Base-by-base conservation (phyloP, 164 flowering plant genomes). In the Liquidambar formosana region DNA sequence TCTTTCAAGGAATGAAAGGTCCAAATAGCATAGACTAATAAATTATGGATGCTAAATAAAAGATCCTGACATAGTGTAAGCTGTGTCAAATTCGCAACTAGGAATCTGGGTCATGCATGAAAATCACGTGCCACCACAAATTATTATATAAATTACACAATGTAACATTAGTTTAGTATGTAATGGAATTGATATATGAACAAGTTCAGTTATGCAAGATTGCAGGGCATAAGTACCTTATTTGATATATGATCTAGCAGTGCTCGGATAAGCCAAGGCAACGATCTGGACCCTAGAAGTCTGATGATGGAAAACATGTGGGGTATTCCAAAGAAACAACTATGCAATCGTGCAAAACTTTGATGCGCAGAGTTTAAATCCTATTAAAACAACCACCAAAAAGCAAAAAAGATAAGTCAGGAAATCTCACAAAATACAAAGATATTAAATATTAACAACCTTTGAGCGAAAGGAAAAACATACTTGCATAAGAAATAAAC, bases 181-280 rank as follows among this genome's bases (percentile, higher is more conserved):
- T 10, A 44, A 5, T 41, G 28, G 12, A 41, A 62, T 62, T 22
- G 46, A 21, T 21, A 44, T 19, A 1, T 12, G 26, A 51, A 59
- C 44, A 59, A 3, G 19, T 38, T 6, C 43, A 38, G 12, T 54
- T 54, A 60, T 16, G 11, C 5, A 49, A 72, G 46, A 19, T 8
- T 16, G 11, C 5, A 49, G 70, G 46, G 25, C 11, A 47, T 26
- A 61, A 33, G 44, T 77, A 91, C 99, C 93, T 89, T 95, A 51
- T 83, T 89, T 72, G 98, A 89, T 75, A 96, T 80, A 71, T 90
- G 92, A 80, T 96, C 99, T 23, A 96, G 83, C 16, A 96, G 82
- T 38, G 94, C 98, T 64, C 99, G 82, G 67, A 96, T 93, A 68
- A 96, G 97, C 97, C 97, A 96, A 27, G 99, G 99, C 79, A 96